A percentile compares a stretch with the other conserved stretches of the same genome.
Evolutionary conservation across 164 flowering plant species (phyloP).

Genomic region (Euptelea pleiosperma): DNA sequence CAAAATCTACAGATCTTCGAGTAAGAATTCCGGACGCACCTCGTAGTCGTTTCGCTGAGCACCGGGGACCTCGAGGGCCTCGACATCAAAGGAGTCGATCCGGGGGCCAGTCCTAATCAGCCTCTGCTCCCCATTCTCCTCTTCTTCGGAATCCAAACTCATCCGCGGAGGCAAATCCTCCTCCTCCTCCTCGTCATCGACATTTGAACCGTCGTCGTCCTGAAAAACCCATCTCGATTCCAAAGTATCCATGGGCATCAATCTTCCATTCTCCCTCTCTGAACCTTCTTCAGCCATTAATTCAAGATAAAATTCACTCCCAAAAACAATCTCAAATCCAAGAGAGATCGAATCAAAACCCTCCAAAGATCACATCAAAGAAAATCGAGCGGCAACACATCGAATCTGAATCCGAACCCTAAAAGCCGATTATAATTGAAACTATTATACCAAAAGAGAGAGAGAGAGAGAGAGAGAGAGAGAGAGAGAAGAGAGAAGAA

Average conservation of each 20-base stretch:
- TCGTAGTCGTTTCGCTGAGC: slow-evolving; percentile 69
- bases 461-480: too few relatives aligned
- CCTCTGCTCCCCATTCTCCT: slow-evolving; percentile 56
- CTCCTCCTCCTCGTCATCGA: slow-evolving; percentile 29
- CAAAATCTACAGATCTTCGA: not conserved
- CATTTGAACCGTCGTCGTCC: slow-evolving; percentile 61
- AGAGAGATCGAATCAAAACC: too few relatives aligned
- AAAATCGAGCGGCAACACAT: too few relatives aligned
- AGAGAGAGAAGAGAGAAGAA: too few relatives aligned
- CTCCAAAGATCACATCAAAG: too few relatives aligned
- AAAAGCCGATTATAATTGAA: too few relatives aligned
- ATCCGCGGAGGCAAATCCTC: slow-evolving; percentile 23
- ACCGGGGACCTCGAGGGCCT: slow-evolving; percentile 89
- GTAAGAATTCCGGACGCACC: slow-evolving; percentile 30
- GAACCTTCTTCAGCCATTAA: slow-evolving; percentile 56
- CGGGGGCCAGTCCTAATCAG: slow-evolving; percentile 91
- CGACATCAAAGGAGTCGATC: slow-evolving; percentile 92
- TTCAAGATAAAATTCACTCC: too few relatives aligned
- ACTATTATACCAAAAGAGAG: too few relatives aligned
- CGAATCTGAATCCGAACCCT: too few relatives aligned
- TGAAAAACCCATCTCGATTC: slow-evolving; percentile 93
- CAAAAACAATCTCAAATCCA: too few relatives aligned
- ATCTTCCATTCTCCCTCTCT: slow-evolving; percentile 38
- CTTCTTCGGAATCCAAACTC: slow-evolving; percentile 54
- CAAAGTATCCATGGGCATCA: slow-evolving; percentile 52